Conservation (phyloP, 148 eudicot genomes). For the Rhododendron ferrugineum region DNA sequence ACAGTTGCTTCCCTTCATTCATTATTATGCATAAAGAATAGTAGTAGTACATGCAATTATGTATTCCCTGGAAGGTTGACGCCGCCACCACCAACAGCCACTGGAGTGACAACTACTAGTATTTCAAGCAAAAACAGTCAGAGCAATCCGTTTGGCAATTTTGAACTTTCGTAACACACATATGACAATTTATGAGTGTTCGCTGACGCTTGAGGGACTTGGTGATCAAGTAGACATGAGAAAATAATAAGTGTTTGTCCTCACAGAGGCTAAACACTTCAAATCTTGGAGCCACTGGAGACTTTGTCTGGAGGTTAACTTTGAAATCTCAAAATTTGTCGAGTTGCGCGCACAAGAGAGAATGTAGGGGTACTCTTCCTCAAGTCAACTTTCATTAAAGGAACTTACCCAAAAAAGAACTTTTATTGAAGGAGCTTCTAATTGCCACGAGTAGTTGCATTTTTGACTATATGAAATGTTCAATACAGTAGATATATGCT, state of each 20-base stretch:
- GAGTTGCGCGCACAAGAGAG: too few relatives aligned
- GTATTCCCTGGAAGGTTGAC: not conserved
- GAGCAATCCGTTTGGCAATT: not conserved
- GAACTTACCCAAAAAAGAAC: not conserved
- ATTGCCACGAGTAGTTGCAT: not conserved
- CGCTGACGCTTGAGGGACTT: not conserved
- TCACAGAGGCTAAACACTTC: too few relatives aligned
- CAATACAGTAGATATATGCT: not conserved
- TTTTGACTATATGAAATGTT: not conserved
- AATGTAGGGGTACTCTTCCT: not conserved
- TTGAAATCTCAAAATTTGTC: too few relatives aligned
- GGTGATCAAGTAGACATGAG: not conserved
- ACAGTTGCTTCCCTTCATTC: too few relatives aligned
- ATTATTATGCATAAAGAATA: too few relatives aligned
- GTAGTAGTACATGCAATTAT: too few relatives aligned
- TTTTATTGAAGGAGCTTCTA: not conserved
- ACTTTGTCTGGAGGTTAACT: too few relatives aligned
- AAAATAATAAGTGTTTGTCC: too few relatives aligned
- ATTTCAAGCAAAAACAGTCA: not conserved
- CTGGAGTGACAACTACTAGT: not conserved
- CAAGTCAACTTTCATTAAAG: not conserved
- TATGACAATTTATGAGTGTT: not conserved
- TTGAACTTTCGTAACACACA: not conserved
- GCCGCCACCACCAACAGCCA: not conserved
- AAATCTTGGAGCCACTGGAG: too few relatives aligned